Evolutionary conservation across 257 asterid species (phyloP).

Genomic region (Fraxinus cuspidata): DNA sequence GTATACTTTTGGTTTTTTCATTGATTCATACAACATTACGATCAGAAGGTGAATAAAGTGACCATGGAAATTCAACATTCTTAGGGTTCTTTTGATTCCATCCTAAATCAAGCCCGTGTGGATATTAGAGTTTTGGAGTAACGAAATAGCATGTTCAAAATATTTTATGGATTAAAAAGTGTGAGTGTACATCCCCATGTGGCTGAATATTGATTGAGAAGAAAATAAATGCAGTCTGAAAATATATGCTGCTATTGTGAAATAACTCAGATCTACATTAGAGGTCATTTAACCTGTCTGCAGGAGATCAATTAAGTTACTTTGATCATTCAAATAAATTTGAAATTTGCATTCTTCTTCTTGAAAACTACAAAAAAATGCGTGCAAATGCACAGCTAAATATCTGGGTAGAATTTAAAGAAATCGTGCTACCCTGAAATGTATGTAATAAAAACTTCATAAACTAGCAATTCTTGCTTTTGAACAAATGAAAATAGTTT

Average conservation of each 20-base stretch:
- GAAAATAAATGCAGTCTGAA: neutral
- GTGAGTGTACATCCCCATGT: neutral
- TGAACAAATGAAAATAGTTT: neutral
- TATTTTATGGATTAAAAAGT: neutral
- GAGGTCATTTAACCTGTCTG: neutral
- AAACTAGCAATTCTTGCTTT: neutral
- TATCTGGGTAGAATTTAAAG: neutral
- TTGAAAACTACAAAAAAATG: neutral
- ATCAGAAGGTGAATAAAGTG: neutral
- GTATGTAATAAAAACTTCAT: neutral
- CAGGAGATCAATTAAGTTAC: neutral
- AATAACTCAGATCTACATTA: neutral
- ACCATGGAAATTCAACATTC: neutral
- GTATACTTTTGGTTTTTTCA: neutral
- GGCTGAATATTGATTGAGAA: neutral
- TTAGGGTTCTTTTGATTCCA: neutral
- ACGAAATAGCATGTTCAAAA: neutral
- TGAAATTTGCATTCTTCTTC: neutral
- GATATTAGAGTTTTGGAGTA: neutral
- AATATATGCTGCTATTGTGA: neutral
- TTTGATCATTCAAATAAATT: neutral
- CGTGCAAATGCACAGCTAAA: neutral
- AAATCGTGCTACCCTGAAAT: neutral
- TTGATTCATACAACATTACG: neutral
- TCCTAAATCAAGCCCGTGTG: neutral